phyloP scores from a whole-genome alignment of 1,284 basidiomycete species.

The Ganoderma meredithae region DNA sequence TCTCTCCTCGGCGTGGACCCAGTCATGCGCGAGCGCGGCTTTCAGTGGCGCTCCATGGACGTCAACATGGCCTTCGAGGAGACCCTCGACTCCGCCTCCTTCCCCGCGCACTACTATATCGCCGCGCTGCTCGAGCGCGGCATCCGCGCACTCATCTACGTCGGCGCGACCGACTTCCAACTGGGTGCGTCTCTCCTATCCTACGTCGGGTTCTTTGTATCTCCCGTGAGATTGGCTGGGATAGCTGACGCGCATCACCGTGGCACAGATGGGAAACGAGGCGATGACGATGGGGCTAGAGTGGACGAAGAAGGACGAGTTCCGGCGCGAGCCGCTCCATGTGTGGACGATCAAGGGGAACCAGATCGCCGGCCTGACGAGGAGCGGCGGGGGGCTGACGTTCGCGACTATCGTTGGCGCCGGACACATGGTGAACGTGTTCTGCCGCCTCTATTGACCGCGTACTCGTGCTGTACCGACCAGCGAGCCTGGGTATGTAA shows the following conservation, averaged over 20 bases:
- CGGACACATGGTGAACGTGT: constrained; percentile 50
- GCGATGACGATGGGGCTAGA: constrained; percentile 65
- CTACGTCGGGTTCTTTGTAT: background rate
- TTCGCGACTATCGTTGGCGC: constrained; percentile 68
- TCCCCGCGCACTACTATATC: constrained; percentile 62
- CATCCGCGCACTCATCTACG: constrained; percentile 77
- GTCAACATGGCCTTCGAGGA: constrained; percentile 52
- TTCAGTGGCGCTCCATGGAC: constrained; percentile 51
- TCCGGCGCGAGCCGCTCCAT: constrained; percentile 51
- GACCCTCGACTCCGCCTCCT: constrained; percentile 48
- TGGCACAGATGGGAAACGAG: constrained; percentile 58
- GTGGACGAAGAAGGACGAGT: constrained; percentile 65
- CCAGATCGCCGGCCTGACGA: constrained; percentile 60
- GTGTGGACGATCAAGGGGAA: constrained; percentile 63
- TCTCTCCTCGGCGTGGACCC: constrained; percentile 66
- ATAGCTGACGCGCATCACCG: background rate
- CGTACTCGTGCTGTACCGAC: background rate
- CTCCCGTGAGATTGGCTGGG: background rate
- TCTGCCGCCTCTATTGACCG: background rate
- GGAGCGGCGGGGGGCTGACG: constrained; percentile 65
- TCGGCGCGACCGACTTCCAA: constrained; percentile 78
- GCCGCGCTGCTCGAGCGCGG: constrained; percentile 77
- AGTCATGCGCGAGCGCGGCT: constrained; percentile 47
- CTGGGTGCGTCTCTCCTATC: constrained; percentile 58
- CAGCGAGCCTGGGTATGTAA: constrained; percentile 33